Percentiles rank a stretch among this genome's conserved stretches.
Conservation (phyloP, 2,329 filamentous ascomycete species). For the Epichloe baconii region DNA sequence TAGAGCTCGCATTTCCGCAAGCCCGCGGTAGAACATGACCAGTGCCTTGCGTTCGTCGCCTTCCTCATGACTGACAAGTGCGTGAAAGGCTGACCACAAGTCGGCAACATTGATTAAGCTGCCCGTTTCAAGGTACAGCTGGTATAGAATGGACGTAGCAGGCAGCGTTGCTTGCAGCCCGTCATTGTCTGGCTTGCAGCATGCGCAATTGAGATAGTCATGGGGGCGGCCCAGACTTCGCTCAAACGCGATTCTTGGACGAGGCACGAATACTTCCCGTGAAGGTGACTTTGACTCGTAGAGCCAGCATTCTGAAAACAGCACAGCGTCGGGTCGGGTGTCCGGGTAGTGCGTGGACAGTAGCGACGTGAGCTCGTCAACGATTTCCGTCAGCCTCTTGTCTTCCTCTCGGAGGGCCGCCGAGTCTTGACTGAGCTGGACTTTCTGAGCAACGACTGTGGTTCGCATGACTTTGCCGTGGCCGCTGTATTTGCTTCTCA, state of each 20-base stretch:
- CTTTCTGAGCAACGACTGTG: conserved; percentile 69
- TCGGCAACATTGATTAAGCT: conserved; percentile 67
- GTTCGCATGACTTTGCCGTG: conserved; percentile 59
- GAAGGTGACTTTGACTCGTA: conserved; percentile 61
- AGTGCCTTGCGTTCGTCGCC: conserved; percentile 44
- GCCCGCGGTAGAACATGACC: conserved; percentile 69
- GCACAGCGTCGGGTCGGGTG: conserved; percentile 26
- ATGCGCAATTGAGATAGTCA: conserved; percentile 64
- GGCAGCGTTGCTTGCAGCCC: conserved; percentile 50
- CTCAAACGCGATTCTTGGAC: conserved; percentile 57
- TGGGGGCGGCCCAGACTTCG: conserved; percentile 59
- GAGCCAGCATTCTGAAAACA: conserved; percentile 60
- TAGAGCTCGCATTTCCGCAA: conserved; percentile 75
- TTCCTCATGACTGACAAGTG: conserved; percentile 38
- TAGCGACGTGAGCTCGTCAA: conserved; percentile 33
- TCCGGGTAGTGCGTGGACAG: conserved; percentile 15
- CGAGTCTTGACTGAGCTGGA: conserved; percentile 65
- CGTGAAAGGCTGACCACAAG: conserved; percentile 64
- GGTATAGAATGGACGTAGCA: conserved; percentile 61
- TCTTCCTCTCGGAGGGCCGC: conserved; percentile 58
- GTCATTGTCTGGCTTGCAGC: conserved; percentile 40
- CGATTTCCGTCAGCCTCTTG: conserved; percentile 52
- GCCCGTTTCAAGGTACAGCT: conserved; percentile 66
- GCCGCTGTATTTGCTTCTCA: conserved; percentile 65
- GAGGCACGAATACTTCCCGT: conserved; percentile 61